phyloP scores from a whole-genome alignment of 345 rosid genomes.

The Noccaea bulbosa region DNA sequence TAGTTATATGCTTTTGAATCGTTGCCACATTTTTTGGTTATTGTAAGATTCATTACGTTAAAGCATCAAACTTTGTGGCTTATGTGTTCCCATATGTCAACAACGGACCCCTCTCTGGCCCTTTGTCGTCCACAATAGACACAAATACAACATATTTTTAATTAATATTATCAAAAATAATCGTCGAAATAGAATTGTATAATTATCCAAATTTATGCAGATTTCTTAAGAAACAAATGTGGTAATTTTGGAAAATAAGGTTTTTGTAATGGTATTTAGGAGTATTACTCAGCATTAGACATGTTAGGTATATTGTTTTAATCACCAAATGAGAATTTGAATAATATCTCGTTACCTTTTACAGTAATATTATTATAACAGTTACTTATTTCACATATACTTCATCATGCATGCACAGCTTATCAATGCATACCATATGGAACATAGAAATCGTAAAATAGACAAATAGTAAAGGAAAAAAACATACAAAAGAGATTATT shows the following conservation, averaged over 20 bases:
- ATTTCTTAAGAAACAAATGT: background rate
- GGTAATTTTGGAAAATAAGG: too few species aligned
- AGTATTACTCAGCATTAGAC: too few species aligned
- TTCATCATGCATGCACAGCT: constrained; percentile 6
- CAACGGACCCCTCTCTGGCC: constrained; percentile 9
- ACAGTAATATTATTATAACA: background rate
- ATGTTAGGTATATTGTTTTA: too few species aligned
- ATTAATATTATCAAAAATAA: background rate
- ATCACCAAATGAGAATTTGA: background rate
- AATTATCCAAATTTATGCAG: background rate
- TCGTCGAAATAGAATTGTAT: background rate
- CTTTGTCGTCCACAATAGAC: constrained; percentile 11
- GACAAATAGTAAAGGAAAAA: background rate
- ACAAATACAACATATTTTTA: background rate
- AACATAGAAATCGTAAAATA: background rate
- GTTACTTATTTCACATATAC: background rate
- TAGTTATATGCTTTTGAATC: constrained; percentile 1
- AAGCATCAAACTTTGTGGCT: constrained; percentile 30
- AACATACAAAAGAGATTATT: constrained; percentile 1
- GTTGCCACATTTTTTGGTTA: constrained; percentile 35
- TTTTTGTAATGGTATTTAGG: too few species aligned
- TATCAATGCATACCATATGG: too few species aligned
- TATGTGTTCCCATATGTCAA: constrained; percentile 23
- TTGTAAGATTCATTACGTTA: constrained; percentile 24
- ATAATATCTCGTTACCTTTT: background rate